These are phyloP conservation scores for Mycena floridula DNA, from an alignment of 768 basidiomycete genomes.

Conservation along the genomic window DNA sequence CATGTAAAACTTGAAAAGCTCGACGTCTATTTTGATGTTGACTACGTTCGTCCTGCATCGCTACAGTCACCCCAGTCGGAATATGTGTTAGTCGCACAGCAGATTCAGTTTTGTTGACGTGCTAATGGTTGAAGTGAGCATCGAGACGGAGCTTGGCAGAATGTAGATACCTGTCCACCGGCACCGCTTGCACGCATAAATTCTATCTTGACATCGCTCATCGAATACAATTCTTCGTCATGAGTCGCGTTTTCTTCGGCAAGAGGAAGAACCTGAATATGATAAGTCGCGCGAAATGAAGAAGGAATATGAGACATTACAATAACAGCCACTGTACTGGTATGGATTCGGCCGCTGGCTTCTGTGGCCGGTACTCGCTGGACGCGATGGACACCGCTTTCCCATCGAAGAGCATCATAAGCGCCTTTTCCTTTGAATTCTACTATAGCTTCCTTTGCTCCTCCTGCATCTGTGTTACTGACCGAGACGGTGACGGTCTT, in stretches of 20 bases:
- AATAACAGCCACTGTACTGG: constrained; percentile 83
- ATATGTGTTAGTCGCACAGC: constrained; percentile 91
- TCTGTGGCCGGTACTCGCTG: constrained; percentile 93
- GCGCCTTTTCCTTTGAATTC: constrained; percentile 75
- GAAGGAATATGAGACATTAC: constrained; percentile 36
- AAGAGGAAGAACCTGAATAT: constrained; percentile 76
- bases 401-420: constrained; percentile 79
- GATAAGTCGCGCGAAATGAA: not conserved
- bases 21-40: constrained; percentile 95
- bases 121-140: constrained; percentile 47
- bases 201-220: constrained; percentile 86
- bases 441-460: constrained; percentile 70
- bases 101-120: constrained; percentile 98
- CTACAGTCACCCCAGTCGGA: constrained; percentile 81
- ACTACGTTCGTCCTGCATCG: constrained; percentile 96
- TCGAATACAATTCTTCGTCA: constrained; percentile 65
- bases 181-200: constrained; percentile 97
- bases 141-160: not conserved
- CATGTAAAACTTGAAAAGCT: constrained; percentile 85
- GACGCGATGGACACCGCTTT: constrained; percentile 94
- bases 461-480: constrained; percentile 54
- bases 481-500: constrained; percentile 51
- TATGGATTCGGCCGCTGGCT: constrained; percentile 81
- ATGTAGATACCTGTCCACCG: constrained; percentile 92
- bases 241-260: constrained; percentile 55